A percentile compares a stretch with the other conserved stretches of the same genome.
These are phyloP conservation scores for Pythium insidiosum DNA, from an alignment of 352 stramenopile species.

Conservation along the genomic window DNA sequence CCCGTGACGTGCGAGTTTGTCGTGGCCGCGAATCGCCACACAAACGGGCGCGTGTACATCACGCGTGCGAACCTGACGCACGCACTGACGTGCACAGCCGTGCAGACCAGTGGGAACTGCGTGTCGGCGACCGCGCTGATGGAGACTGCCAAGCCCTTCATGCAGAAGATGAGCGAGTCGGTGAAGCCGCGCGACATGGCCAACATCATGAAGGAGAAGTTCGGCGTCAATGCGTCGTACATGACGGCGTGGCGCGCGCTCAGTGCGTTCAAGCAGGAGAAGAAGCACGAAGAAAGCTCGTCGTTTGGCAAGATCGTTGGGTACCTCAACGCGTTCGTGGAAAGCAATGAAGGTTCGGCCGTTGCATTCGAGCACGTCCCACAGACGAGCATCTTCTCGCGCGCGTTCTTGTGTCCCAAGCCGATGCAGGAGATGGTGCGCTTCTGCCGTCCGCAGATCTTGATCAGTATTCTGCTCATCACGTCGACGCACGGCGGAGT, in stretches of 20 bases:
- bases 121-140: constrained; percentile 62
- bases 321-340: constrained; percentile 56
- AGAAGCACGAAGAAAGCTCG: constrained; percentile 49
- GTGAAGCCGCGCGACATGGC: constrained; percentile 74
- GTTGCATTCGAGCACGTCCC: constrained; percentile 52
- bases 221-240: constrained; percentile 66
- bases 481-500: constrained; percentile 60
- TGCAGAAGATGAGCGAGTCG: constrained; percentile 37
- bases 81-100: constrained; percentile 31
- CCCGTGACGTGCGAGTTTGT: constrained; percentile 52
- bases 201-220: constrained; percentile 79
- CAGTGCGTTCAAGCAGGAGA: constrained; percentile 57
- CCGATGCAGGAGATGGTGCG: constrained; percentile 37
- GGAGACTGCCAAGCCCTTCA: constrained; percentile 68
- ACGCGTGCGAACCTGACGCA: constrained; percentile 48
- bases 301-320: constrained; percentile 64
- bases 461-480: constrained; percentile 64
- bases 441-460: constrained; percentile 50
- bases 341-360: constrained; percentile 46
- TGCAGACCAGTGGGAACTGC: constrained; percentile 32
- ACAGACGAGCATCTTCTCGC: constrained; percentile 35
- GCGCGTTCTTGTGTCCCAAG: constrained; percentile 63
- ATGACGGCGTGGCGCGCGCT: constrained; percentile 76
- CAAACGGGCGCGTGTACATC: constrained; percentile 68
- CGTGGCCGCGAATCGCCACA: constrained; percentile 67